Conservation (phyloP, 495 filamentous ascomycete species). For the Penicillium paradoxum region DNA sequence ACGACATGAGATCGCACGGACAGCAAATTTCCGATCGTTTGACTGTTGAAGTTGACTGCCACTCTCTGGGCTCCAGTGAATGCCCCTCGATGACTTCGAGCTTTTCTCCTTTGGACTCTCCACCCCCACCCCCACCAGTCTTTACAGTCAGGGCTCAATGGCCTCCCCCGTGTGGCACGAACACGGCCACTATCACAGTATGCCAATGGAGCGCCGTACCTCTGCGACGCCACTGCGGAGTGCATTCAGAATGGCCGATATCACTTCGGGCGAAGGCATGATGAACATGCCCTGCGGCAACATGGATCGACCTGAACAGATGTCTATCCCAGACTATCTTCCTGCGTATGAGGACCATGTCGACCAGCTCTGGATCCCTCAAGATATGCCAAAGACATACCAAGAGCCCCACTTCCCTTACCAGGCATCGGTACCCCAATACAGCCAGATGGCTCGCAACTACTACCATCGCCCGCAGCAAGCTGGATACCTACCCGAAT, state of each 20-base stretch:
- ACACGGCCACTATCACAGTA: slow-evolving; percentile 24
- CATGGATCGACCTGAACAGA: slow-evolving; percentile 36
- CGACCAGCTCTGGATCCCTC: slow-evolving; percentile 41
- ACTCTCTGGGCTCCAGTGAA: slow-evolving; percentile 39
- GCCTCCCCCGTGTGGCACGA: slow-evolving; percentile 43
- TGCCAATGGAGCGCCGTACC: slow-evolving; percentile 31
- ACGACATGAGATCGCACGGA: slow-evolving; percentile 41
- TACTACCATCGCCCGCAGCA: slow-evolving; percentile 36
- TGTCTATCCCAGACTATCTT: slow-evolving; percentile 38
- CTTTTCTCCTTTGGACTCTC: slow-evolving; percentile 44
- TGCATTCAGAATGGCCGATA: slow-evolving; percentile 36
- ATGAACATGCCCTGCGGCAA: slow-evolving; percentile 32
- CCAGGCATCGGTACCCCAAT: slow-evolving; percentile 35
- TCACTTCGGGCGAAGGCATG: slow-evolving; percentile 33
- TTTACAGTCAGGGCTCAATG: slow-evolving; percentile 41
- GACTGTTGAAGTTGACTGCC: slow-evolving; percentile 43
- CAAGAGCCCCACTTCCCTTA: slow-evolving; percentile 33
- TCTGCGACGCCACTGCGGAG: slow-evolving; percentile 36
- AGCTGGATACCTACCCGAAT: slow-evolving; percentile 36
- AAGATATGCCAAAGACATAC: slow-evolving; percentile 39
- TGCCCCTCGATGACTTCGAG: slow-evolving; percentile 45
- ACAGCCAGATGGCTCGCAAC: slow-evolving; percentile 35
- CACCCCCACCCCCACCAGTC: slow-evolving; percentile 43
- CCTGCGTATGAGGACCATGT: slow-evolving; percentile 41
- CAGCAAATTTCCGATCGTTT: slow-evolving; percentile 38